Base-by-base conservation (phyloP, 208 protist genomes). In the Strigomonas culicis region DNA sequence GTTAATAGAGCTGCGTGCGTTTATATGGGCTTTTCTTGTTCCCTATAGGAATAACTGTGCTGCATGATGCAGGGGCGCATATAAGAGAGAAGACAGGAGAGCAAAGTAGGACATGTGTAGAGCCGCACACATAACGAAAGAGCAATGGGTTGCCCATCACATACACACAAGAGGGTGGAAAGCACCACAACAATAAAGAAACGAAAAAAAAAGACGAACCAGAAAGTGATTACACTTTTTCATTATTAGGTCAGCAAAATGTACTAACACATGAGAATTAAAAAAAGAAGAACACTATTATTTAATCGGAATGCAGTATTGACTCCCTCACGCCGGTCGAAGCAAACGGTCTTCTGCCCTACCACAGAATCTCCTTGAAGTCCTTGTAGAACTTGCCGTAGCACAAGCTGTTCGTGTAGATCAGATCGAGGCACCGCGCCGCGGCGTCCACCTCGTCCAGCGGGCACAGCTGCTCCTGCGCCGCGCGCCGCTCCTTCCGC, bases 381-480 rank as follows among this genome's bases (percentile, higher is more conserved):
- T 97, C 88, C 74, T 97, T 97, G 64, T 87, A 96, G 49, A 97
- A 96, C 65, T 86, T 88, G 22, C 90, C 86, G 72, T 90, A 86
- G 30, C 71, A 79, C 21, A 59, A 65, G 63, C 77, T 86, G 70
- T 94, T 70, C 1, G 75, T 91, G 72, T 95, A 94, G 49, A 99
- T 92, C 15, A 98, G 90, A 55, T 98, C 92, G 1, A 99, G 58
- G 63, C 98, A 94, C 25, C 98, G 94, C 41, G 95, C 94, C 2
- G 97, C 97, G 0, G 97, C 97, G 72, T 99, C 97, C 13, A 98
- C 77, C 77, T 98, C 94, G 67, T 98, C 96, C 0, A 99, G 70
- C 25, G 96, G 97, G 66, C 88, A 96, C 61, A 89, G 59, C 64
- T 81, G 59, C 52, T 75, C 80, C 61, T 80, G 66, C 27, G 83